A percentile compares a stretch with the other conserved stretches of the same genome.
Conservation (phyloP, 1,284 basidiomycete genomes). For the Ganoderma boninense region DNA sequence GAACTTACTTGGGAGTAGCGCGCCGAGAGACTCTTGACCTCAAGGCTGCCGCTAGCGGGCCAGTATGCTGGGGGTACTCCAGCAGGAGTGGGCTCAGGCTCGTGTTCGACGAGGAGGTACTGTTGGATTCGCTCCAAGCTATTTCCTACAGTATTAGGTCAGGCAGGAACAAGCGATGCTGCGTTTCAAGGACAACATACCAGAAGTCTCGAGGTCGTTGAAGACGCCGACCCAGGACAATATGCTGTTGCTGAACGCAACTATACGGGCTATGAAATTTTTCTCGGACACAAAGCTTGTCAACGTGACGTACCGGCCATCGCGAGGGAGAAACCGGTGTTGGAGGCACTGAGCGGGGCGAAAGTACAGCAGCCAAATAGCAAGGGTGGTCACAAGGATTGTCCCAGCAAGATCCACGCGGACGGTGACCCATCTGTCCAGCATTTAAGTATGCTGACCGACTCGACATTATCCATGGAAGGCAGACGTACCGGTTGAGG, state of each 20-base stretch:
- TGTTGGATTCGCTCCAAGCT: slow-evolving; percentile 54
- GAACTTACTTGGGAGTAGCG: slow-evolving; percentile 52
- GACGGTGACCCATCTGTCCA: slow-evolving; percentile 29
- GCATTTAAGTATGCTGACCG: background rate
- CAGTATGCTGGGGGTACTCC: slow-evolving; percentile 79
- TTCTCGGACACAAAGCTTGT: background rate
- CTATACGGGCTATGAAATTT: slow-evolving; percentile 32
- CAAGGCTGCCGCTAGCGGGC: slow-evolving; percentile 77
- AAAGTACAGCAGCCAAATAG: slow-evolving; percentile 59
- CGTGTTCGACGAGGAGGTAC: slow-evolving; percentile 76
- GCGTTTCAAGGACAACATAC: background rate
- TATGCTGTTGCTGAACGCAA: slow-evolving; percentile 62
- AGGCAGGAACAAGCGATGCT: background rate
- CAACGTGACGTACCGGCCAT: slow-evolving; percentile 50
- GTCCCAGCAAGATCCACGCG: slow-evolving; percentile 57
- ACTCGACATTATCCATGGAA: background rate
- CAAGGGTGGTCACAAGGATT: slow-evolving; percentile 58
- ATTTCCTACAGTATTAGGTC: background rate
- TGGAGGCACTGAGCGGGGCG: slow-evolving; percentile 49
- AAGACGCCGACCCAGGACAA: slow-evolving; percentile 58
- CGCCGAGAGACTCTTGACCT: slow-evolving; percentile 69
- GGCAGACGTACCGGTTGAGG: slow-evolving; percentile 50
- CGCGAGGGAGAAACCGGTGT: slow-evolving; percentile 58
- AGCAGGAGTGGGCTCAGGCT: slow-evolving; percentile 55
- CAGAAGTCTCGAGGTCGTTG: slow-evolving; percentile 64